These are phyloP conservation scores for Ilyonectria mors-panacis DNA, from an alignment of 2,329 filamentous ascomycete species.

Conservation along the genomic window DNA sequence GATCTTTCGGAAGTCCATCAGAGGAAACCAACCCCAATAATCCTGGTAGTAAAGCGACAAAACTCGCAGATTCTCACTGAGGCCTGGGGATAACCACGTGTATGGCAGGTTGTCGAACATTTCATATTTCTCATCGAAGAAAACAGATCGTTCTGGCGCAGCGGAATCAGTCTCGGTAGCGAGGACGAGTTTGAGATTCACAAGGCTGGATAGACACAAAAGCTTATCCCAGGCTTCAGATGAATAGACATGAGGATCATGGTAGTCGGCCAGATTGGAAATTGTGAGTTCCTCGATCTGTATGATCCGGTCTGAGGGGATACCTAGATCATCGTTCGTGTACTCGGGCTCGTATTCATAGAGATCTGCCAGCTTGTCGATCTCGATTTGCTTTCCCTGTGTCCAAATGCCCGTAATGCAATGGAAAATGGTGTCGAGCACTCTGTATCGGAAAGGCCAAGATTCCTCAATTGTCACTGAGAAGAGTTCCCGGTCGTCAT, in stretches of 20 bases:
- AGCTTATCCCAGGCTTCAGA: conserved; percentile 32
- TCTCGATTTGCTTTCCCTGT: conserved; percentile 15
- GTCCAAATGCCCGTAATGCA: conserved; percentile 38
- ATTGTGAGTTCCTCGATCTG: conserved; percentile 30
- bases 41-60: conserved; percentile 56
- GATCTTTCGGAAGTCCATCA: conserved; percentile 51
- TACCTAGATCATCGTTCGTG: background rate
- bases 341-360: background rate
- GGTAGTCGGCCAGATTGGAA: conserved; percentile 33
- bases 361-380: conserved; percentile 1
- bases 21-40: conserved; percentile 59
- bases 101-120: conserved; percentile 40
- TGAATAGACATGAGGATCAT: background rate
- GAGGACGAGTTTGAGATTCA: conserved; percentile 26
- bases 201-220: background rate
- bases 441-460: conserved; percentile 16
- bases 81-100: conserved; percentile 39
- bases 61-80: conserved; percentile 48
- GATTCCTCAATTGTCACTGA: conserved; percentile 18
- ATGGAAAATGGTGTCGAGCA: conserved; percentile 36
- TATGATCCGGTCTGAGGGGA: background rate
- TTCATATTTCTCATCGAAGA: conserved; percentile 29
- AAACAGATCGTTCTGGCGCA: background rate
- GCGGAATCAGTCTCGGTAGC: background rate
- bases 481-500: background rate